Evolutionary conservation across 345 rosid genomes (phyloP).

Genomic region (Hibiscus mutabilis): DNA sequence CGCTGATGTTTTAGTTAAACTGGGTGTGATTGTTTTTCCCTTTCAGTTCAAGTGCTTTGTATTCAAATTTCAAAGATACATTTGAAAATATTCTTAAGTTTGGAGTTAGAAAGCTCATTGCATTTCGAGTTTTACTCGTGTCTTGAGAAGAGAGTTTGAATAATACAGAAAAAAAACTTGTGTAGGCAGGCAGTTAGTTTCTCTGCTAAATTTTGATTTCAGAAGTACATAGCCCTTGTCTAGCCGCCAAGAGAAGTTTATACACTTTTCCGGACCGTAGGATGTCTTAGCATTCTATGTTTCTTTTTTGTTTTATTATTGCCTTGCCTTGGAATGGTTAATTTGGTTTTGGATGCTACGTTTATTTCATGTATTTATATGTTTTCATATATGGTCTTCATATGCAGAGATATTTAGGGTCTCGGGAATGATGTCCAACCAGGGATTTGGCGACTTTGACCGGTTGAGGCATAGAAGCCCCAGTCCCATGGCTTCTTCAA

Average conservation of each 20-base stretch:
- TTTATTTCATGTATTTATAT: not conserved
- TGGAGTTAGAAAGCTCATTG: not conserved
- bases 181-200: not conserved
- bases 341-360: not conserved
- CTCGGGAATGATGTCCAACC: slow-evolving; percentile 78
- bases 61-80: slow-evolving; percentile 5
- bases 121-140: not conserved
- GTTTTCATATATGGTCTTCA: slow-evolving; percentile 8
- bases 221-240: not conserved
- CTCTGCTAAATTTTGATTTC: not conserved
- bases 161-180: not conserved
- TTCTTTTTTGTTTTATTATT: not conserved
- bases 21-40: not conserved
- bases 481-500: slow-evolving; percentile 96
- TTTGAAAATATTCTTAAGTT: not conserved
- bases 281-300: not conserved
- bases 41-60: not conserved
- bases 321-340: not conserved
- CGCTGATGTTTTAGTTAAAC: not conserved
- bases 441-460: slow-evolving; percentile 84
- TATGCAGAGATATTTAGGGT: slow-evolving; percentile 79
- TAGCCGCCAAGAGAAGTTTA: not conserved
- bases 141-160: slow-evolving; percentile 1
- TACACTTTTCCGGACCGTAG: not conserved
- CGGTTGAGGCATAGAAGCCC: slow-evolving; percentile 87